Conservation (phyloP, 2,329 filamentous ascomycete genomes). For the Pseudogymnoascus sp. region DNA sequence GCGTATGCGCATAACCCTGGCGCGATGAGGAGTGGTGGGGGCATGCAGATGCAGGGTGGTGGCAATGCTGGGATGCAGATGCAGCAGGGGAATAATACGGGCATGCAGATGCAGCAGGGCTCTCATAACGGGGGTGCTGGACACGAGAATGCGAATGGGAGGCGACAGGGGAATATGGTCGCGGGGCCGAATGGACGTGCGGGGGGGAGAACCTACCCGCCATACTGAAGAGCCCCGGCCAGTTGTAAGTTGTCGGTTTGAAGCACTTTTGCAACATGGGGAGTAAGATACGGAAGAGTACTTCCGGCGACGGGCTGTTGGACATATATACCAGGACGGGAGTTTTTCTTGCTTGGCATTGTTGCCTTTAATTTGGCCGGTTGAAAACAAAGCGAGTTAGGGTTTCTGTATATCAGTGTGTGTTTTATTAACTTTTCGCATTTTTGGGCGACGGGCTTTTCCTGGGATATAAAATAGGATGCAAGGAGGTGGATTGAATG, state of each 20-base stretch:
- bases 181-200: background rate
- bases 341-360: slow-evolving; percentile 6
- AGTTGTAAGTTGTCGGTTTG: background rate
- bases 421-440: background rate
- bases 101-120: background rate
- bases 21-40: background rate
- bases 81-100: background rate
- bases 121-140: background rate
- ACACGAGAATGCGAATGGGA: background rate
- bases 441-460: background rate
- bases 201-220: background rate
- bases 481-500: background rate
- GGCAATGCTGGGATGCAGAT: slow-evolving; percentile 6
- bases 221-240: background rate
- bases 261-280: background rate
- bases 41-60: slow-evolving; percentile 1
- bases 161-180: background rate
- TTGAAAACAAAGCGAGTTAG: background rate
- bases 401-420: slow-evolving; percentile 2
- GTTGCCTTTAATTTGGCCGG: background rate
- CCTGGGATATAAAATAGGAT: background rate
- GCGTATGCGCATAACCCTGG: background rate
- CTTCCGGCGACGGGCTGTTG: background rate
- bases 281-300: background rate
- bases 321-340: slow-evolving; percentile 1